Evolutionary conservation across 257 asterid genomes (phyloP), one percentile per base, ranked within the genome.

Genomic region (Solanum etuberosum): DNA sequence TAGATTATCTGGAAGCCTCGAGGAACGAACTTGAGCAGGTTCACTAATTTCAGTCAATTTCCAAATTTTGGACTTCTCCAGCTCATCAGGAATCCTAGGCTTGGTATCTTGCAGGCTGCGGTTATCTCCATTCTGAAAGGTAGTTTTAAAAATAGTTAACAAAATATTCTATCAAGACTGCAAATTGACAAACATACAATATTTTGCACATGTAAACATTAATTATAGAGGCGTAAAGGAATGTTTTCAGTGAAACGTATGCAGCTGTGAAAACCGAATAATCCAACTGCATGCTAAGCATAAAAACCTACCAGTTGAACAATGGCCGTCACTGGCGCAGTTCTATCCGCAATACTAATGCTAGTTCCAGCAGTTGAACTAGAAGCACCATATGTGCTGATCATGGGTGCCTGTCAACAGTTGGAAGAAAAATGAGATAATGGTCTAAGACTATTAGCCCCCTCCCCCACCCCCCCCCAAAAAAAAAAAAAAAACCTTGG

Each of bases 1-100:
- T 70, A 91, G 82, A 89, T 86, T 83, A 76, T 94, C 95, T 86
- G 95, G 96, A 73, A 95, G 95, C 91, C 88, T 91, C 90, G 89
- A 81, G 34, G 94, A 90, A 63, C 91, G 95, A 63, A 91, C 91
- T 85, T 92, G 94, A 85, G 93, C 91, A 85, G 91, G 89, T 89
- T 94, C 94, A 3, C 65, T 88, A 54, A 95, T 90, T 88, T 93
- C 97, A 83, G 91, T 85, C 65, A 88, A 90, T 94, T 91, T 92
- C 95, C 93, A 92, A 76, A 89, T 91, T 89, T 91, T 93, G 34
- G 93, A 83, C 81, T 91, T 93, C 65, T 90, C 96, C 91, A 84
- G 38, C 89, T 91, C 98, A 18, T 92, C 92, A 29, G 94, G 31
- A 67, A 88, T 88, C 87, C 92, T 90, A 10, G 93, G 71, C 86